Conservation (phyloP, 1,284 basidiomycete species). For the Fomitopsis pinicola region DNA sequence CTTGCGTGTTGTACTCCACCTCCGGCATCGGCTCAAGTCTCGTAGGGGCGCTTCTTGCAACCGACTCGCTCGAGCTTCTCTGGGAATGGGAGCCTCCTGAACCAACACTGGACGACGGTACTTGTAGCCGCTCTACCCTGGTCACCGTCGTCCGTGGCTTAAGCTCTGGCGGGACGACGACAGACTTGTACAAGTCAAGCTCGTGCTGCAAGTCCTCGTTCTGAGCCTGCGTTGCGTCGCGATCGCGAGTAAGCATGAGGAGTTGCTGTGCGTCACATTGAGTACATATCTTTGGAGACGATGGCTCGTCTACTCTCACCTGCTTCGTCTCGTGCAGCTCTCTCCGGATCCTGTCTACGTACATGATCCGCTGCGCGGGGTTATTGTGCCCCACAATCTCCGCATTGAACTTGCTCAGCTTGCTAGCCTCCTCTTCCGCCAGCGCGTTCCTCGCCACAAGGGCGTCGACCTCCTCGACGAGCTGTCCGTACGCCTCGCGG, state of each 20-base stretch:
- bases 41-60: neutral
- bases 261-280: slow-evolving; percentile 44
- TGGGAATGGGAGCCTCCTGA: neutral
- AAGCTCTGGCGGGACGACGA: slow-evolving; percentile 47
- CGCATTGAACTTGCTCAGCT: slow-evolving; percentile 70
- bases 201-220: slow-evolving; percentile 58
- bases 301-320: slow-evolving; percentile 33
- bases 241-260: slow-evolving; percentile 46
- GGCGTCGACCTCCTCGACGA: slow-evolving; percentile 58
- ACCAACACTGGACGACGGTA: slow-evolving; percentile 45
- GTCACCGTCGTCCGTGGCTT: slow-evolving; percentile 65
- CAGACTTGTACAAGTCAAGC: slow-evolving; percentile 67
- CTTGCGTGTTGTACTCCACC: slow-evolving; percentile 11
- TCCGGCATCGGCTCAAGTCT: slow-evolving; percentile 13
- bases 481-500: slow-evolving; percentile 59
- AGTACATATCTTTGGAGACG: neutral
- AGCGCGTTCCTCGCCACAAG: slow-evolving; percentile 65
- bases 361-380: slow-evolving; percentile 69
- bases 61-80: neutral
- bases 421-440: slow-evolving; percentile 66
- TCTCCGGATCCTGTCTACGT: slow-evolving; percentile 66
- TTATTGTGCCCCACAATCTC: slow-evolving; percentile 73
- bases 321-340: slow-evolving; percentile 71
- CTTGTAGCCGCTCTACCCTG: slow-evolving; percentile 52
- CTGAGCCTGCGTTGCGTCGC: slow-evolving; percentile 42